Base-by-base conservation (phyloP, 306 rosid species). In the Adenanthera pavonina region DNA sequence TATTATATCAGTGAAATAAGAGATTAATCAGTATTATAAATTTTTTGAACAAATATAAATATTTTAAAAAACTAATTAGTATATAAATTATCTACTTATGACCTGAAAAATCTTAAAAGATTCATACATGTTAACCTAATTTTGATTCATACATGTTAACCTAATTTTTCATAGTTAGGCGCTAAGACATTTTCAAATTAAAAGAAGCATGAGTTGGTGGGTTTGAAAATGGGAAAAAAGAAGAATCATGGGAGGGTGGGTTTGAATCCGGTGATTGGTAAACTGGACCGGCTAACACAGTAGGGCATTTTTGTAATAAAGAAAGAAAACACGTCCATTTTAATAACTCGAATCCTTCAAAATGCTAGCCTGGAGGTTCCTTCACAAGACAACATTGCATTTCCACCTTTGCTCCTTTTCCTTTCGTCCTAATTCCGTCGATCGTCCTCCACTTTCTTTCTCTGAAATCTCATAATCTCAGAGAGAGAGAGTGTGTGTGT, bases 281-380 rank as follows among this genome's bases (percentile, higher is more conserved):
- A 19, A 43, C 73, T 9, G 35, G 52, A 68, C 72, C 73, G 41
- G 73, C 53, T 43, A 41, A 72, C 17, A 11, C 40, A 0, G 12
- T 3, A 59, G 78, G 87, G 41, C 62, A 60, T 69, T 0, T 0
- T 47, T 2, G 90, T 84, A 84, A 82, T 77, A 44, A 78, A 60
- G 0, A 1, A 16, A 14, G 4, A 25, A 78, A 78, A 6, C 65
- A 30, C 65, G 78, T 11, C 73, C 75, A 6, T 10, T 72, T 19
- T 80, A 9, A 33, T 61, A 81, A 78, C 68, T 41, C 8, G 5
- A 20, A 12, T 62, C 52, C 52, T 77, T 71, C 80, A 83, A 61
- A 80, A 61, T n/a, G 4, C 16, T 3, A 5, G 5, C 2, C 57
- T 56, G 13, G 60, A 10, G 49, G 7, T 52, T 12, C 62, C 38